These are phyloP conservation scores for Serendipita sp. DNA, from an alignment of 768 basidiomycete species.

Conservation along the genomic window DNA sequence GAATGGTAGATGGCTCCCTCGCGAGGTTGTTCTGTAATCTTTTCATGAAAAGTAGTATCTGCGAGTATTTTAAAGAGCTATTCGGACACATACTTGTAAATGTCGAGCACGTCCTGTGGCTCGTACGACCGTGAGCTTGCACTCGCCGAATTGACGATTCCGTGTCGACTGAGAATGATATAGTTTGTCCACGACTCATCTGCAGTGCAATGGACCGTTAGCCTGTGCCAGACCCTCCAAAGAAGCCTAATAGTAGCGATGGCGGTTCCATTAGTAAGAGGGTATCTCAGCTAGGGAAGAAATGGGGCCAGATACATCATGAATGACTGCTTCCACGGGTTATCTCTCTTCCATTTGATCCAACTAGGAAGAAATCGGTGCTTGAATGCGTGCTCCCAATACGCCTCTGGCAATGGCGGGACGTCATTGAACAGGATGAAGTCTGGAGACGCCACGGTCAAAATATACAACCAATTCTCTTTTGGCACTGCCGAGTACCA, in stretches of 20 bases:
- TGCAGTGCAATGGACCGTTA: constrained; percentile 48
- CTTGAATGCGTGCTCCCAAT: constrained; percentile 60
- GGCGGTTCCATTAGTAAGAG: neutral
- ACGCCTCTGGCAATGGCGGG: neutral
- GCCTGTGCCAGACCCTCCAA: constrained; percentile 54
- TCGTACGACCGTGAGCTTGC: constrained; percentile 51
- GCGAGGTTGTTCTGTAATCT: constrained; percentile 6
- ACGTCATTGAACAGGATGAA: neutral
- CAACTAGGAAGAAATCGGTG: constrained; percentile 65
- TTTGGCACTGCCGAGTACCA: neutral
- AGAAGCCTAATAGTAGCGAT: constrained; percentile 31
- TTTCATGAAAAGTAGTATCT: neutral
- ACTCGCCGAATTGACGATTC: constrained; percentile 56
- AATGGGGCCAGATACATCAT: constrained; percentile 38
- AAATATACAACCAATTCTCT: neutral
- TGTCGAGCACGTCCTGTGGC: constrained; percentile 50
- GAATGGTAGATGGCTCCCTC: neutral
- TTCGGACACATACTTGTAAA: constrained; percentile 44
- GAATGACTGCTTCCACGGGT: constrained; percentile 48
- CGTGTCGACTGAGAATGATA: constrained; percentile 58
- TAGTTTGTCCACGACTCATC: constrained; percentile 79
- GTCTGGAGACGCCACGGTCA: neutral
- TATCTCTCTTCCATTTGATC: constrained; percentile 50
- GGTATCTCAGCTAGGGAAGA: too few relatives aligned
- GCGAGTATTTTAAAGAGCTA: neutral